Conservation (phyloP, 2,329 filamentous ascomycete species). For the Scortechinia acanthostroma region DNA sequence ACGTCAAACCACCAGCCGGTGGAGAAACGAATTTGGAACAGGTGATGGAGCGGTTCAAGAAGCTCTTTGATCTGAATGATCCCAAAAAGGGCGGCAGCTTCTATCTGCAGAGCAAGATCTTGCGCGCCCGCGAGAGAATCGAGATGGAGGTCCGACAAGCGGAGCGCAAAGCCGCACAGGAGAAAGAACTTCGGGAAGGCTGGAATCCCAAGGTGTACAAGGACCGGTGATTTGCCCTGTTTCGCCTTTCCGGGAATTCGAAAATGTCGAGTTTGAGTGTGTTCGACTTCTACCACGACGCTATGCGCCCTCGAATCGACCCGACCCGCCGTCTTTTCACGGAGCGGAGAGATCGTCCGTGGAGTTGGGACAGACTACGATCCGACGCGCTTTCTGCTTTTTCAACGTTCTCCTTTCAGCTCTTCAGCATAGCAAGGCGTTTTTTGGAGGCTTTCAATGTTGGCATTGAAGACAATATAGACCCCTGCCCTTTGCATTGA, state of each 20-base stretch:
- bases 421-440: no score
- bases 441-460: no score
- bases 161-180: conserved; percentile 63
- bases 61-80: conserved; percentile 87
- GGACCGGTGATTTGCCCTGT: neutral
- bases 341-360: no score
- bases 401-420: no score
- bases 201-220: conserved; percentile 92
- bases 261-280: neutral
- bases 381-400: no score
- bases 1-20: conserved; percentile 81
- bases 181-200: conserved; percentile 74
- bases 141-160: conserved; percentile 76
- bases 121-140: conserved; percentile 84
- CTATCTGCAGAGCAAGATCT: conserved; percentile 94
- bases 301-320: no score
- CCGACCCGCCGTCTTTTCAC: no score
- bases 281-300: neutral
- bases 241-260: neutral
- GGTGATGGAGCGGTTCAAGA: conserved; percentile 83
- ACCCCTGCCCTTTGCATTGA: no score
- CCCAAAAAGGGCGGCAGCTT: conserved; percentile 94
- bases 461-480: no score
- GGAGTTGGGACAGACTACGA: no score
- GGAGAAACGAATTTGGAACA: conserved; percentile 67